Evolutionary conservation across 768 basidiomycete genomes (phyloP), one percentile per base, ranked within the genome.

Genomic region (Rhizopogon roseolus): DNA sequence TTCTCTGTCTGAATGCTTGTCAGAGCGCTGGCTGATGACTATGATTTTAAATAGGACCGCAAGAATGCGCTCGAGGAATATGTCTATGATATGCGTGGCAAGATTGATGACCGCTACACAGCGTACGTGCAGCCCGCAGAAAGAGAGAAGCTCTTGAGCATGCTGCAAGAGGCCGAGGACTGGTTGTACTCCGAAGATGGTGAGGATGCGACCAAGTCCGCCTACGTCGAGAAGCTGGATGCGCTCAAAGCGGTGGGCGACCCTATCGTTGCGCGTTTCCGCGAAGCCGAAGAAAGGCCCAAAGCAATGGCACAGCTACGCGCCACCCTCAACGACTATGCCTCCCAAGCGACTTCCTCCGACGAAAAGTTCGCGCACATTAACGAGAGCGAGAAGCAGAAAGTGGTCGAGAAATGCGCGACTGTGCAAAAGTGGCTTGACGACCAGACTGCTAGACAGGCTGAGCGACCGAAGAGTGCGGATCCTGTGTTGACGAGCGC

Each of bases 61-160:
- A 99, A 98, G 77, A 99, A 99, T 67, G 94, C 95, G 4, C 85
- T 99, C 13, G 96, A 99, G 75, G 97, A 98, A 74, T 98, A 96
- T 76, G 89, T 98, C 54, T 98, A 98, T 73, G 96, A 98, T 70
- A 93, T 81, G 64, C 90, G 94, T 38, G 76, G 82, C 71, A 96
- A 97, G 76, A 81, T 99, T 56, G 95, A 98, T 37, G 90, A 88
- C 44, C 84, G 88, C 49, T 97, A 90, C 64, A 85, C 86, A 16
- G 45, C 81, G 11, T 98, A 77, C 71, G 89, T 88, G 50, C 80
- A 87, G 64, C 46, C 84, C 0, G 68, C 74, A 11, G 96, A 98
- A 74, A 95, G 94, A 75, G 69, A 81, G 57, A 82, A 81, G 56
- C 82, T 98, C 37, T 75, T 92, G 28, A 71, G 64, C 17, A 81